Base-by-base conservation (phyloP, 805 yeast genomes). In the Nakazawaea molendinolei region DNA sequence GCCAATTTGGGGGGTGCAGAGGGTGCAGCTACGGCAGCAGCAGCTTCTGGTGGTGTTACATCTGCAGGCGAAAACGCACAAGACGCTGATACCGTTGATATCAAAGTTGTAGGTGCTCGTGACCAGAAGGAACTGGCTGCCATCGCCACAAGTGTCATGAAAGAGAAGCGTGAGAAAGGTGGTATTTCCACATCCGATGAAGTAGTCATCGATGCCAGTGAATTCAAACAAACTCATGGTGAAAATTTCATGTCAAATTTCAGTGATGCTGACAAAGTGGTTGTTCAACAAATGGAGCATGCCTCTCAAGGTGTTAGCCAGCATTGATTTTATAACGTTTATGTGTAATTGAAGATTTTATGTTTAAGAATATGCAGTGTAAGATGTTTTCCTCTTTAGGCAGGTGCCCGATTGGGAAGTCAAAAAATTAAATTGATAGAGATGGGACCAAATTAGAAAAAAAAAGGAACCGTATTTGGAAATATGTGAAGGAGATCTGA, bases 61-160 rank as follows among this genome's bases (percentile, higher is more conserved):
- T 26, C 34, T 3, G 35, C 16, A 2, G 29, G 30, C 3, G 10
- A 17, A 19, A 21, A 10, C 6, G 30, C 14, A 6, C 19, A 33
- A n/a, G 38, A 33, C 7, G n/a, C n/a, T n/a, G 38, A 30, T 30
- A 33, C 12, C 26, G 23, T 38, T 20, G 38, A 38, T 17, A 33
- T 38, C 28, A 38, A 38, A 21, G 41, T 38, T 19, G 41, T 35
- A 8, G 54, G 47, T 18, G 44, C 46, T 16, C 37, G 35, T 17
- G 41, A 38, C 38, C 37, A 42, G 28, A 28, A 33, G 6, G 47
- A 45, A 26, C 40, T 42, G 19, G 42, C 41, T 20, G 28, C 37
- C 13, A 47, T 50, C 17, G 44, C 50, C 19, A 18, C 38, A 4
- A 31, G 34, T 4, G 37, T 33, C 5, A 25, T 38, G 5, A 33